Base-by-base conservation (phyloP, 108 stramenopile genomes). In the Stephanodiscus triporus region DNA sequence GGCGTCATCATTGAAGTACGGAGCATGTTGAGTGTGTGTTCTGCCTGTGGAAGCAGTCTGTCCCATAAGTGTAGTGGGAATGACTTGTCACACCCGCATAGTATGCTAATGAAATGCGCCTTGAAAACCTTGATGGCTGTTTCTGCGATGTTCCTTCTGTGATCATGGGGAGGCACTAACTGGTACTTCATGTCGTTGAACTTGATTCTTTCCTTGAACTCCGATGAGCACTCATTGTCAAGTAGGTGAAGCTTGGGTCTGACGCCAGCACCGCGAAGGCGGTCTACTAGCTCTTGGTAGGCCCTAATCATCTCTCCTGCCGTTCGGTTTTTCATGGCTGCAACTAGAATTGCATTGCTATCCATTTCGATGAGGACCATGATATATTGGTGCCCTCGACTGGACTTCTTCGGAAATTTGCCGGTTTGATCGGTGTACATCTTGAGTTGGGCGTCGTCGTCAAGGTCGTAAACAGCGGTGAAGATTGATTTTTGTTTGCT, bases 341-440 rank as follows among this genome's bases (percentile, higher is more conserved):
- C 71, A 6, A 56, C 54, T 17, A 75, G 47, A 13, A 87, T 87
- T 55, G 23, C 54, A 53, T 84, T 78, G 63, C 63, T 60, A 43
- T 87, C 80, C 24, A 82, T 74, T 34, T 82, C 71, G 23, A 82
- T 69, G 1, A 84, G 24, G 13, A 84, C 55, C 55, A 86, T 57
- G 1, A 81, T 51, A 71, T 86, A 80, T 16, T 80, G 54, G 67
- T 86, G 61, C 0, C 84, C 84, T n/a, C 19, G 55, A 40, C 38
- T 49, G 3, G 85, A 80, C 16, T 62, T 32, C 10, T 42, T 47
- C 14, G 66, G 54, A 23, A 87, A 78, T 5, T 56, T 34, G 22
- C 86, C 86, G 4, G 82, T 86, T 61, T 81, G 76, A 53, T 85
- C 81, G 24, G 79, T 73, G 66, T 72, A 81, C 55, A 73, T 73